Base-by-base conservation (phyloP, 1,139 yeast genomes). In the Hanseniaspora sp. region DNA sequence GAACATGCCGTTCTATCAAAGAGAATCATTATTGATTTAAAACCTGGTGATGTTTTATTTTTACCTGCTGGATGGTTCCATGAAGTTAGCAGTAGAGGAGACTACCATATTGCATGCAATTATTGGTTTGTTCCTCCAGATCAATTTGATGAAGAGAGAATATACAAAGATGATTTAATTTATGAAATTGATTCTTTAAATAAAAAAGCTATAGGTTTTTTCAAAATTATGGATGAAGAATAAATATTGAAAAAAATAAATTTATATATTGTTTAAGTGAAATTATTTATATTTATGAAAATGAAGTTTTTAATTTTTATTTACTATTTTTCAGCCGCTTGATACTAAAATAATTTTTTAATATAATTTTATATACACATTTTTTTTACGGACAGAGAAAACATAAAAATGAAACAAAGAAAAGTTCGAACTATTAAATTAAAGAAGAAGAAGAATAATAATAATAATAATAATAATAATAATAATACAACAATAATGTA, bases 11-110 rank as follows among this genome's bases (percentile, higher is more conserved):
- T 45, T 2, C 6, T 51, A 37, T 39, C 45, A 8, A 69, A 70
- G 30, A 69, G 73, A 56, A 61, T 72, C 42, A 69, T 72, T 11
- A 79, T 79, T 3, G 71, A 76, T 67, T 60, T 83, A 33, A 64
- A 73, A 17, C 79, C 82, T 0, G 87, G 87, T 0, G 80, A 82
- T 48, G 78, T 81, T 82, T 65, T 83, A 37, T 83, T 78, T 61
- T 65, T 83, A 29, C 92, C 92, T 0, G 76, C 85, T 1, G 87
- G 90, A 1, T 83, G 90, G 90, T 83, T 83, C 63, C 92, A 83
- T 64, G 92, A 83, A 64, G 92, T 83, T 1, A 76, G 84, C 0
- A 80, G 86, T n/a, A 80, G 72, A 64, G 81, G 83, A 0, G 64
- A 67, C 30, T 69, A 73, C 5, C 90, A 83, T 62, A 70, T 77